These are phyloP conservation scores for Solanum chiquidenum DNA, from an alignment of 257 asterid species.

Conservation along the genomic window DNA sequence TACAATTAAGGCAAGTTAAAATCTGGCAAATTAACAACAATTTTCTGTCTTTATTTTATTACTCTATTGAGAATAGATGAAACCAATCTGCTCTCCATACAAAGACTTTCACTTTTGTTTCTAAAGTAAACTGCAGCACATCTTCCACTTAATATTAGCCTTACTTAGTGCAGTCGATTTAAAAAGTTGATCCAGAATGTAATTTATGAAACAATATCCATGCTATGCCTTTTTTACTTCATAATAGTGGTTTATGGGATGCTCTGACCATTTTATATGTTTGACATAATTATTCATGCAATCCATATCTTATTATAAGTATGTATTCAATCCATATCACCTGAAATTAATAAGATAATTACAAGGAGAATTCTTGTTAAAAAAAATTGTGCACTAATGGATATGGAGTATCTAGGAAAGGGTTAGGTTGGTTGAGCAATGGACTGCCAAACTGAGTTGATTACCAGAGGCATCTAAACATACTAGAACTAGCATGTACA, in stretches of 20 bases:
- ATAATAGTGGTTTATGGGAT: neutral
- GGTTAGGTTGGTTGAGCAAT: neutral
- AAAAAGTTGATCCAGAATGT: neutral
- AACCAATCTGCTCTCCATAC: neutral
- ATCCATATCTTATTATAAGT: neutral
- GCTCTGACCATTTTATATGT: neutral
- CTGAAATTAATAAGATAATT: neutral
- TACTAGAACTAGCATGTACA: neutral
- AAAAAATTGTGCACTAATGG: neutral
- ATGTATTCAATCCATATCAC: neutral
- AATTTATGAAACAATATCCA: neutral
- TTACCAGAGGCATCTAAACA: neutral
- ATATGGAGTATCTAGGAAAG: neutral
- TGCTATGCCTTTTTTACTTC: neutral
- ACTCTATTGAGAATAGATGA: neutral
- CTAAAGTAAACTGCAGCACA: neutral
- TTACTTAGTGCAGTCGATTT: neutral
- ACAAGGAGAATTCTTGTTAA: neutral
- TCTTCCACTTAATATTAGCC: neutral
- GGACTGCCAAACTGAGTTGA: neutral
- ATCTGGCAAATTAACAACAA: neutral
- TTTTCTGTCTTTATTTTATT: neutral
- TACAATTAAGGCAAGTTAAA: neutral
- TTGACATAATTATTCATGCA: neutral
- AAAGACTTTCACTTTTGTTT: neutral